A percentile compares a stretch with the other conserved stretches of the same genome.
Conservation (phyloP, 2,329 filamentous ascomycete genomes). For the Polytolypa hystricis region DNA sequence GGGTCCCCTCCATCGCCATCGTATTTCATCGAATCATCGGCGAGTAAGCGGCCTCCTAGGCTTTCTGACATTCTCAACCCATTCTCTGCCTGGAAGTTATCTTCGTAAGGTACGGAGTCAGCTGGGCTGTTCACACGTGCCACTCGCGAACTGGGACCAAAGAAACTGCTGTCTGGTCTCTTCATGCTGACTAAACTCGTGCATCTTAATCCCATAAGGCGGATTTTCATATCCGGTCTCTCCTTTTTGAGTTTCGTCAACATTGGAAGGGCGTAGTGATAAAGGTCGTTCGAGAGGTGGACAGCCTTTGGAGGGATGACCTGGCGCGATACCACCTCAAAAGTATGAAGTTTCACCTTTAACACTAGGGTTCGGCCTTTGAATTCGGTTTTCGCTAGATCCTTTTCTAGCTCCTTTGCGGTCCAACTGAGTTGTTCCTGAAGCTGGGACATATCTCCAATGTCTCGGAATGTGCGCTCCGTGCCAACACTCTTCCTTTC, state of each 20-base stretch:
- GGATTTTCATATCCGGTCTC: conserved; percentile 63
- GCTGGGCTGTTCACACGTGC: too few species aligned
- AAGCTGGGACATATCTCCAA: conserved; percentile 56
- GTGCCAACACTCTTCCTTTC: conserved; percentile 91
- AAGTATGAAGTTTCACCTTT: conserved; percentile 90
- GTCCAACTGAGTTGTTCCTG: conserved; percentile 68
- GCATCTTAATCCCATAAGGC: conserved; percentile 79
- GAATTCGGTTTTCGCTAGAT: conserved; percentile 66
- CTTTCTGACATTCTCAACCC: too few species aligned
- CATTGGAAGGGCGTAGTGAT: conserved; percentile 70
- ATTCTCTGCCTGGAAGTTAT: conserved; percentile 14
- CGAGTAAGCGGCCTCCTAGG: conserved; percentile 55
- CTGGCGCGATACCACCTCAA: conserved; percentile 81
- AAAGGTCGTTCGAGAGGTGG: conserved; percentile 66
- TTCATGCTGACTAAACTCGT: conserved; percentile 81
- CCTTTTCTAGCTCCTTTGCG: conserved; percentile 77
- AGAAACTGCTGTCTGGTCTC: conserved; percentile 71
- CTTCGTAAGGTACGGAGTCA: conserved; percentile 14
- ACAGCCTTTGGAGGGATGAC: conserved; percentile 63
- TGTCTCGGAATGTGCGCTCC: conserved; percentile 79
- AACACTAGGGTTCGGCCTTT: conserved; percentile 85
- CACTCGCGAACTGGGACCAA: conserved; percentile 39
- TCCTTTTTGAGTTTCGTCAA: conserved; percentile 75
- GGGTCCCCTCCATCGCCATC: conserved; percentile 18
- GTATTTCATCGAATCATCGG: conserved; percentile 55